Evolutionary conservation across 2,329 filamentous ascomycete species (phyloP), one percentile per base, ranked within the genome.

Genomic region (Tolypocladium inflatum): DNA sequence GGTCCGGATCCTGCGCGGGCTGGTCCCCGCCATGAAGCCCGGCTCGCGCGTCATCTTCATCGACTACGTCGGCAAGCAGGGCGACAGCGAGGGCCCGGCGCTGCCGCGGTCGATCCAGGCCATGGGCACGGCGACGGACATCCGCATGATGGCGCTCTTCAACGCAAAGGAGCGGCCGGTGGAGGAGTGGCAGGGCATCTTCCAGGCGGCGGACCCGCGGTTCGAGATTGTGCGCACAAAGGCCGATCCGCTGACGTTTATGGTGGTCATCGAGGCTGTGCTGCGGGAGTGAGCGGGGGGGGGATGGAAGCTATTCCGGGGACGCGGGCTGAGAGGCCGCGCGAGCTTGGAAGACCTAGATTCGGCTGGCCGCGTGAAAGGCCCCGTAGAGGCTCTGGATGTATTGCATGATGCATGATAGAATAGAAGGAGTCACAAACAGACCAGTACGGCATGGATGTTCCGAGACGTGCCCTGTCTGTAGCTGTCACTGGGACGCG

Each of bases 131-230:
- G 70, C 69, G 26, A 78, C 74, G 15, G 80, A 83, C 64, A 57
- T 83, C 61, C 69, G 76, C 52, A 75, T 82, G 73, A 76, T 80
- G 74, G 73, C 75, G 4, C 63, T 80, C 7, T 78, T 79, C 54
- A 81, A 79, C 60, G 72, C 72, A 3, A 73, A 74, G 61, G 79
- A 82, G 67, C 70, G 78, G 23, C 70, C 73, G 0, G 71, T 74
- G 0, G 68, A 72, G n/a, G 76, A 73, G 5, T 82, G 78, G 76
- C 73, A 71, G 63, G 65, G 66, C 19, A 67, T 81, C 2, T 76
- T 81, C 62, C 63, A 61, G n/a, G 62, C 66, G 52, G 78, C 79
- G 2, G 78, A 81, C 58, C 70, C 75, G 62, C 65, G 76, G 15
- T 78, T 77, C 51, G 70, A 75, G n/a, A 66, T 79, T 21, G 65